Evolutionary conservation across 192 early-diverging fungal species (phyloP).

Genomic region (Jimgerdemannia lactiflua): DNA sequence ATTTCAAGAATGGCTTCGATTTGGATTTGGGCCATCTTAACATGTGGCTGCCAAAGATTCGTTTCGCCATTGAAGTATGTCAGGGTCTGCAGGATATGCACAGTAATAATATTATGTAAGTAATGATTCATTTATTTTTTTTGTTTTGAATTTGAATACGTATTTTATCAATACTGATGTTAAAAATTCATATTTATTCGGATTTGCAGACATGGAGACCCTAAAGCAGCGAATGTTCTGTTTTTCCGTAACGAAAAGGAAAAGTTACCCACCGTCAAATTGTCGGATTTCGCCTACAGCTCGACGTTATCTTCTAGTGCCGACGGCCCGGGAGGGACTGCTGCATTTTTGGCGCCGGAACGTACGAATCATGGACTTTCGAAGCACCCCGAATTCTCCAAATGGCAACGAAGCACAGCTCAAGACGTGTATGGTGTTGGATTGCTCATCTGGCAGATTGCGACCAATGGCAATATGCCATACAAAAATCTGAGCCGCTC

Average conservation of each 20-base stretch:
- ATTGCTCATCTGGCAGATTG: not conserved
- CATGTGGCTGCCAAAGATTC: not conserved
- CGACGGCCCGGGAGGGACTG: not conserved
- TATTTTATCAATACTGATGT: not conserved
- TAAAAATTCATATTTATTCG: not conserved
- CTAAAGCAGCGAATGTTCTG: not conserved
- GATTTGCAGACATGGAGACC: not conserved
- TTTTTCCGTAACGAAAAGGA: not conserved
- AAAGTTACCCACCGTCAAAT: not conserved
- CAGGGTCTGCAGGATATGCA: not conserved
- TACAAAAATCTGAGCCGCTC: not conserved
- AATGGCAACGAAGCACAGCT: not conserved
- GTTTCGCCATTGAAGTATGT: not conserved
- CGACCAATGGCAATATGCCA: not conserved
- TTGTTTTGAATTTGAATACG: not conserved
- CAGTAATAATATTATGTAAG: not conserved
- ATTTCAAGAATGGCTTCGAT: not conserved
- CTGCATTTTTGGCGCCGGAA: not conserved
- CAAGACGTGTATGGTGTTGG: not conserved
- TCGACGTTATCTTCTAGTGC: not conserved
- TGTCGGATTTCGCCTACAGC: not conserved
- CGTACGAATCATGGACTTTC: not conserved
- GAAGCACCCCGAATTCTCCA: not conserved
- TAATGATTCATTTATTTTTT: not conserved
- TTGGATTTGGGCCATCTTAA: not conserved